phyloP scores from a whole-genome alignment of 2,329 filamentous ascomycete species.

The Hymenoscyphus occultus region DNA sequence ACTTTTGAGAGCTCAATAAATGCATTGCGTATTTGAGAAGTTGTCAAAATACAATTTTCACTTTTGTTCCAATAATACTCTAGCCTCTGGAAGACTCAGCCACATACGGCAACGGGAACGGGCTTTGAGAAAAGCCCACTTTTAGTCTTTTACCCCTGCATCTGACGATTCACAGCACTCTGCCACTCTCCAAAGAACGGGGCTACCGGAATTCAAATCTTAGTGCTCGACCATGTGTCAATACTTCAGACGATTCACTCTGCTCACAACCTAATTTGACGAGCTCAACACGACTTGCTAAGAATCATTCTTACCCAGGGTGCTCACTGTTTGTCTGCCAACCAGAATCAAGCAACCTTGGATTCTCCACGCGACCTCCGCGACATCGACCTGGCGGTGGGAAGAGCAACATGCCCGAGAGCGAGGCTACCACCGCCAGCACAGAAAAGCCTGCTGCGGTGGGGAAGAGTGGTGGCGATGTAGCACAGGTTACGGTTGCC shows the following conservation, averaged over 20 bases:
- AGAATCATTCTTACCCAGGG: background rate
- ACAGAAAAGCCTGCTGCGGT: conserved; percentile 23
- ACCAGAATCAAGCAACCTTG: background rate
- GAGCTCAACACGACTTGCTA: conserved; percentile 3
- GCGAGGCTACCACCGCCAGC: conserved; percentile 25
- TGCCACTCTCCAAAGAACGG: conserved; percentile 4
- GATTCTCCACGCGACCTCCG: conserved; percentile 4
- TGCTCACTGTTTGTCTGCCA: conserved; percentile 3
- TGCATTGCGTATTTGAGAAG: background rate
- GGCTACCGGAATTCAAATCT: conserved; percentile 10
- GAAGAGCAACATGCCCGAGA: conserved; percentile 34
- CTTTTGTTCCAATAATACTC: background rate
- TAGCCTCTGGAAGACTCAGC: background rate
- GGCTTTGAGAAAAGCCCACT: background rate
- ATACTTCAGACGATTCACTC: conserved; percentile 19
- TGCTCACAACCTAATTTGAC: conserved; percentile 4
- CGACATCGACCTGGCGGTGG: conserved; percentile 18
- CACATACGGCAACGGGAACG: background rate
- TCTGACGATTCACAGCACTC: background rate
- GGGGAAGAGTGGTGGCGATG: conserved; percentile 6
- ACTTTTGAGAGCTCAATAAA: background rate
- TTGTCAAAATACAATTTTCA: background rate
- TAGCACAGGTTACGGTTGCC: conserved; percentile 21
- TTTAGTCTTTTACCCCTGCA: conserved; percentile 12
- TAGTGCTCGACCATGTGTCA: conserved; percentile 22